A percentile compares a stretch with the other conserved stretches of the same genome.
Evolutionary conservation across 2,329 filamentous ascomycete genomes (phyloP).

Genomic region (Xylaria sp.): DNA sequence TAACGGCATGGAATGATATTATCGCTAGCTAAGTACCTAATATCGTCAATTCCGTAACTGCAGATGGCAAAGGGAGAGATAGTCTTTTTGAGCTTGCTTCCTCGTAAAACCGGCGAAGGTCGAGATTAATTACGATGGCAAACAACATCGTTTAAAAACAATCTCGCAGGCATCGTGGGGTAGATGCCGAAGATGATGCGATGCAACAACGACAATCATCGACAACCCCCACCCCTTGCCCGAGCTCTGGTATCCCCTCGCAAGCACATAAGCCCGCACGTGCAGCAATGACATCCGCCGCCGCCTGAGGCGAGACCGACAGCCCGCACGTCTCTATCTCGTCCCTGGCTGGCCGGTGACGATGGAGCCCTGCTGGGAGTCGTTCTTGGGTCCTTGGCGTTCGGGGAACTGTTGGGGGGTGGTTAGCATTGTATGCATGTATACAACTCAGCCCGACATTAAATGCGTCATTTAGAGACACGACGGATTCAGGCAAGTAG

Average conservation of each 20-base stretch:
- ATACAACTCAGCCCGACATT: not conserved
- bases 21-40: not conserved
- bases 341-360: conserved; percentile 43
- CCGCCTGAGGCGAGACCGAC: not conserved
- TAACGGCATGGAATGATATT: not conserved
- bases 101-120: not conserved
- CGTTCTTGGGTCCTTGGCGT: conserved; percentile 57
- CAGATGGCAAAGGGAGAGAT: not conserved
- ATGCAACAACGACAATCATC: no score
- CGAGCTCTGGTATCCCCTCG: not conserved
- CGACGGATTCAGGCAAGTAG: no score
- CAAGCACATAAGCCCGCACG: not conserved
- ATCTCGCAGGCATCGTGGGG: no score
- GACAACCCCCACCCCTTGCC: no score
- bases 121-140: not conserved
- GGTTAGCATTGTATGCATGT: conserved; percentile 3
- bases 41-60: not conserved
- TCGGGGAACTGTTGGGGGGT: conserved; percentile 48
- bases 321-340: conserved; percentile 21
- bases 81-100: no score
- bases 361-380: conserved; percentile 49
- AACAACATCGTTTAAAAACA: not conserved
- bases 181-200: no score
- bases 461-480: no score
- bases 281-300: not conserved